Base-by-base conservation (phyloP, 2,329 filamentous ascomycete species). In the Hypoxylon sp. region DNA sequence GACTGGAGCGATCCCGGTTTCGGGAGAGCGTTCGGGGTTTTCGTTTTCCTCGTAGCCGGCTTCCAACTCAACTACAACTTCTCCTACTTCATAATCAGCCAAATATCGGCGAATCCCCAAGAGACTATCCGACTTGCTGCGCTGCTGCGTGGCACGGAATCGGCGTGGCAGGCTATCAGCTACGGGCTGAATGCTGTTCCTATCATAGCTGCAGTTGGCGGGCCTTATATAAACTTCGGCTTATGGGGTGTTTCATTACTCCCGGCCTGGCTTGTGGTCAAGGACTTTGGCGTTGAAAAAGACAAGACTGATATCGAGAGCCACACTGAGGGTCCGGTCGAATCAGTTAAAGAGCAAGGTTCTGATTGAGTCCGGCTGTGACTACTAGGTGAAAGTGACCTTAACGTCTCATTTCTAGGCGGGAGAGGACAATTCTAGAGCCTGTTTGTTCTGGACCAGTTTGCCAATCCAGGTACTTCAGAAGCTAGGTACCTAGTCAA, bases 31-130 rank as follows among this genome's bases (percentile, higher is more conserved):
- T 93, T 93, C 70, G 86, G 83, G 0, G 80, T 92, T 16, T 93
- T 90, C 75, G 72, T 93, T 4, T 86, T 93, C 70, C 83, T 91
- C 69, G 87, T 88, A 0, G 78, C 86, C 9, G 86, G 88, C 0
- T 93, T 93, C 70, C 90, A 93, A 77, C 69, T 92, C 6, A 93
- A 93, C 75, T 93, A 93, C 73, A 82, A 92, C 68, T 92, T 88
- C 74, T 77, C 92, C 81, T 89, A 92, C 78, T 93, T 93, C 71
- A 80, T 93, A 63, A 85, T 93, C 8, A 84, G 87, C 3, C 89
- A 91, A 69, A 75, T 93, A 2, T 88, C 91, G 1, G 76, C 81
- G 3, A 80, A 83, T 4, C 83, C 91, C 52, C 82, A 84, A 22
- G 87, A 93, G 69, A 84, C 92, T 1, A 85, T 93, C 44, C 84